Evolutionary conservation across 768 basidiomycete species (phyloP), one percentile per base, ranked within the genome.

Genomic region (Lanmaoa pseudosensibilis): DNA sequence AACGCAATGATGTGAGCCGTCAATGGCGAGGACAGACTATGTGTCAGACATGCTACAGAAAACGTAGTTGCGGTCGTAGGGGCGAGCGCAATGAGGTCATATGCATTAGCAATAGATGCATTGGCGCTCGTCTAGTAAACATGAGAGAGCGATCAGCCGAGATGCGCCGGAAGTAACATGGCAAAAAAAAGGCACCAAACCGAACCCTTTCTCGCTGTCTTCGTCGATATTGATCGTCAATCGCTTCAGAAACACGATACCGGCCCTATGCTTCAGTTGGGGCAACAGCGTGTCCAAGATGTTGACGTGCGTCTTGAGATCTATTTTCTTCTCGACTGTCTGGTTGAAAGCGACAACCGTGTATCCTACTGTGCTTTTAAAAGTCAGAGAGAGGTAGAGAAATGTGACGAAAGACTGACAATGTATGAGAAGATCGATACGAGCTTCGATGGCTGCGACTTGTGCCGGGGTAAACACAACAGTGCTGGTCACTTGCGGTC

Each of bases 181-280:
- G 23, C 7, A 2, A 11, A 33, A 39, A 43, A 46, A 32, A 73
- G 79, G 60, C 54, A 93, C 90, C 68, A 93, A 68, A 32, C 91
- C 90, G 63, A 90, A 88, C 1, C 92, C 89, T 69, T 91, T 92
- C 69, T 93, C 90, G 64, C 92, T 92, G 40, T 87, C 88, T 63
- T 91, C 84, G 58, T 92, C 87, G 10, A 93, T 78, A 12, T 89
- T 76, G 48, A 94, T 86, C n/a, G 85, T 92, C 53, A 95, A 68
- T 47, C 92, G 77, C 68, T 89, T 92, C 49, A 95, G 74, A 56
- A 82, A 84, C 3, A 90, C 71, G 33, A 90, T 72, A 1, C 87
- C 85, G 1, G 76, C 68, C 41, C 89, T 78, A 16, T 78, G 74
- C 55, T 81, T 82, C 25, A 91, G 72, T 55, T 81, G 82, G n/a